Evolutionary conservation across 352 stramenopile species (phyloP).

Genomic region (Pythium dissimile): DNA sequence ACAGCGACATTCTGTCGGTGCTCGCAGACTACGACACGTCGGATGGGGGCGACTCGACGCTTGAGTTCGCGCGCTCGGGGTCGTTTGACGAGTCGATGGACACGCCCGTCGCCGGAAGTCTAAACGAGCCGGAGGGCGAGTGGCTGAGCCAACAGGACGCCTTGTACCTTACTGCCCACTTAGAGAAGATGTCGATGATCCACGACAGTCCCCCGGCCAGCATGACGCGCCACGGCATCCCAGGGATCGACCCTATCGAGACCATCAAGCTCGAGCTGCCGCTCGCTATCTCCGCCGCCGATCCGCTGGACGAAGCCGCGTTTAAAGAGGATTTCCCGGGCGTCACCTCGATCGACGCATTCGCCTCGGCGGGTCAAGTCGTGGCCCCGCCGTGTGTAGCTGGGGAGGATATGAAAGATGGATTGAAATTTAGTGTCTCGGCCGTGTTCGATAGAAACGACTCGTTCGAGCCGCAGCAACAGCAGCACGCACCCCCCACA

Average conservation of each 20-base stretch:
- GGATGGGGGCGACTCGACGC: slow-evolving; percentile 29
- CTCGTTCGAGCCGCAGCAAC: neutral
- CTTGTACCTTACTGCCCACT: slow-evolving; percentile 48
- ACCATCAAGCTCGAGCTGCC: slow-evolving; percentile 15
- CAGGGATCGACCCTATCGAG: neutral
- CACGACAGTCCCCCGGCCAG: slow-evolving; percentile 17
- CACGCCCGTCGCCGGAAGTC: neutral
- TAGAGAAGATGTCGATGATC: slow-evolving; percentile 67
- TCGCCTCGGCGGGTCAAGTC: neutral
- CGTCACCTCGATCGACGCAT: slow-evolving; percentile 19
- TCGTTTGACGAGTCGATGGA: slow-evolving; percentile 7
- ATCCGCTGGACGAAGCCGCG: neutral
- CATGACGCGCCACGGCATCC: neutral
- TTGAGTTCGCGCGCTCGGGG: slow-evolving; percentile 6
- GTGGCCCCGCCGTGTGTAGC: slow-evolving; percentile 8
- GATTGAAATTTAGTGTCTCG: slow-evolving; percentile 21
- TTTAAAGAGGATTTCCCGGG: slow-evolving; percentile 12
- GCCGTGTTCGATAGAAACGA: slow-evolving; percentile 5
- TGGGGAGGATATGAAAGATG: slow-evolving; percentile 22
- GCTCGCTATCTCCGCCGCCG: neutral
- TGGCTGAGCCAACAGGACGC: slow-evolving; percentile 26
- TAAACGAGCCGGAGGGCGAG: slow-evolving; percentile 8
- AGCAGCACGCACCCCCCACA: neutral
- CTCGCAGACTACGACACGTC: slow-evolving; percentile 48
- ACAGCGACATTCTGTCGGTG: slow-evolving; percentile 74